Conservation (phyloP, 768 basidiomycete species). For the Panaeolus papilionaceus region DNA sequence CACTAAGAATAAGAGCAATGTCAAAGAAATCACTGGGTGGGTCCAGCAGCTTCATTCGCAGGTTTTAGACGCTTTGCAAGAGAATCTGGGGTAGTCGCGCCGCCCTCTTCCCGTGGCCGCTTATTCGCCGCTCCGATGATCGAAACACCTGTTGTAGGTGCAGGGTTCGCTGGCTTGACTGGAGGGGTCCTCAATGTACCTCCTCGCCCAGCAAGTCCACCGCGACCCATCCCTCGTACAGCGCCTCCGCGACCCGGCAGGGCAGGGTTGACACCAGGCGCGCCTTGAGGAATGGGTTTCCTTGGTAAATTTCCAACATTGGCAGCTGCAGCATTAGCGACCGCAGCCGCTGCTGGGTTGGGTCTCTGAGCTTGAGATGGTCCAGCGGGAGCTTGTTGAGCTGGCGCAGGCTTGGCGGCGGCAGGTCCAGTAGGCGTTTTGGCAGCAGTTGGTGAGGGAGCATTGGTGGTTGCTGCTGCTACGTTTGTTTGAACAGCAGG, state of each 20-base stretch:
- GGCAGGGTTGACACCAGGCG: constrained; percentile 23
- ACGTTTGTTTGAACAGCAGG: constrained; percentile 21
- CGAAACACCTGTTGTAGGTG: constrained; percentile 48
- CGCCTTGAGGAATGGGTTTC: constrained; percentile 26
- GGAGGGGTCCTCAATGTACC: constrained; percentile 36
- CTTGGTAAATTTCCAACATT: constrained; percentile 32
- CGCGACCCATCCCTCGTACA: constrained; percentile 26
- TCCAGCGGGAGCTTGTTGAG: constrained; percentile 20
- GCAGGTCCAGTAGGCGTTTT: constrained; percentile 23
- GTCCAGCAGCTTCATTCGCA: constrained; percentile 38
- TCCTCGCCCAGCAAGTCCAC: constrained; percentile 47
- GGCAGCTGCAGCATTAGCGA: constrained; percentile 23
- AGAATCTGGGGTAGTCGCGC: constrained; percentile 54
- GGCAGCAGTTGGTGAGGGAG: constrained; percentile 29
- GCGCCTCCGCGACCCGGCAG: constrained; percentile 24
- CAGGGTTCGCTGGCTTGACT: constrained; percentile 33
- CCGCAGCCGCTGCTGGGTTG: constrained; percentile 21
- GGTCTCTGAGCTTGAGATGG: constrained; percentile 24
- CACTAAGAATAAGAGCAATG: constrained; percentile 27
- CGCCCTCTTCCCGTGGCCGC: constrained; percentile 64
- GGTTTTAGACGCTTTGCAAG: constrained; percentile 73
- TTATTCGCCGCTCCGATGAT: constrained; percentile 73
- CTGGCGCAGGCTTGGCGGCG: constrained; percentile 2
- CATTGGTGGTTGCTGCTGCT: constrained; percentile 30
- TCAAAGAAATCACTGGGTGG: constrained; percentile 26